Evolutionary conservation across 2,329 filamentous ascomycete genomes (phyloP).

Genomic region (Cladosporium sp.): DNA sequence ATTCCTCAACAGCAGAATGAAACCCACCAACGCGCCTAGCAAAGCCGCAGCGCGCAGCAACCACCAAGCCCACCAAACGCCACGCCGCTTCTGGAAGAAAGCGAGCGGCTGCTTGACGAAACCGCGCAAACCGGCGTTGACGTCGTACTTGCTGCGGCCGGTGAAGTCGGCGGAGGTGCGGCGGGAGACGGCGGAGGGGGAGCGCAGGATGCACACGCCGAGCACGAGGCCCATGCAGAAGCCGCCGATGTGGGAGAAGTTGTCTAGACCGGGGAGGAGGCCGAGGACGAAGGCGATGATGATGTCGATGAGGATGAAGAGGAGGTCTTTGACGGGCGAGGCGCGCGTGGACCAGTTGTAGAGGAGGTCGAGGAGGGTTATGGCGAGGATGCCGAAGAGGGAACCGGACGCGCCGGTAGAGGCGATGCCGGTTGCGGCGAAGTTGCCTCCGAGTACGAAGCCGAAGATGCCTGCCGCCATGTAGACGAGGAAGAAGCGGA

Average conservation of each 20-base stretch:
- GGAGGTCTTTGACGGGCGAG: constrained; percentile 74
- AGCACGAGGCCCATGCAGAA: constrained; percentile 88
- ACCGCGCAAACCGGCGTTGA: constrained; percentile 30
- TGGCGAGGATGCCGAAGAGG: constrained; percentile 85
- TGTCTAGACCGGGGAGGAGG: constrained; percentile 86
- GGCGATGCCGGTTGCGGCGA: constrained; percentile 72
- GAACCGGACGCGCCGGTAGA: constrained; percentile 84
- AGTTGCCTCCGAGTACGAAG: constrained; percentile 92
- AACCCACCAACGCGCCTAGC: constrained; percentile 74
- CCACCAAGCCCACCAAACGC: constrained; percentile 98
- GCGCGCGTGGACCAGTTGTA: constrained; percentile 84
- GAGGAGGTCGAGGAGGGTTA: constrained; percentile 81
- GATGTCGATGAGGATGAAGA: constrained; percentile 81
- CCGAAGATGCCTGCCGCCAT: constrained; percentile 90
- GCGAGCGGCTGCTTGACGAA: constrained; percentile 52
- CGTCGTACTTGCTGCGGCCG: constrained; percentile 16
- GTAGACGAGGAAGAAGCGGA: constrained; percentile 87
- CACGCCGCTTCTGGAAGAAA: constrained; percentile 90
- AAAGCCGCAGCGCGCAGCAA: constrained; percentile 72
- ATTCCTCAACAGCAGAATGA: constrained; percentile 81
- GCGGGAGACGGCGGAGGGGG: constrained; percentile 58
- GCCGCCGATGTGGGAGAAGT: constrained; percentile 95
- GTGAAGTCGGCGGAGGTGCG: constrained; percentile 22
- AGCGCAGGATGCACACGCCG: constrained; percentile 82
- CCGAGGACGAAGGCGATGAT: constrained; percentile 88